Evolutionary conservation across 306 rosid species (phyloP).

Genomic region (Phaseolus lunatus): DNA sequence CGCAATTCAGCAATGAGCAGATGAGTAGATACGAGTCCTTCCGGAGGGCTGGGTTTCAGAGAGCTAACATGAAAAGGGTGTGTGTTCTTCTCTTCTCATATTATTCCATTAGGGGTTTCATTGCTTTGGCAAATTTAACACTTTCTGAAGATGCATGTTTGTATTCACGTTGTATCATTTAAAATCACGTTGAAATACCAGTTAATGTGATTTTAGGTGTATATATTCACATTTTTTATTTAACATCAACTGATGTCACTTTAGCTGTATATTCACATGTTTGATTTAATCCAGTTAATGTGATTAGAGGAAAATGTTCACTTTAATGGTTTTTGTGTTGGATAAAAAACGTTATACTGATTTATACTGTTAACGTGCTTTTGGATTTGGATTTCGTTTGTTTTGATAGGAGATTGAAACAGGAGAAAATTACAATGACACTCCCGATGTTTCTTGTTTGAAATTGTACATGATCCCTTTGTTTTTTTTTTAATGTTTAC

Average conservation of each 20-base stretch:
- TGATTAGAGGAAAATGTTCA: neutral
- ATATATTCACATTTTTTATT: neutral
- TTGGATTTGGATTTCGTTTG: neutral
- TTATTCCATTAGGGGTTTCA: neutral
- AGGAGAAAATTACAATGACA: neutral
- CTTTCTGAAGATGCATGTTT: too few relatives aligned
- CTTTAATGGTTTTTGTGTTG: neutral
- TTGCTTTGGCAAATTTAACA: neutral
- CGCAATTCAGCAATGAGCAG: conserved; percentile 87
- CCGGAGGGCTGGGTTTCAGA: conserved; percentile 95
- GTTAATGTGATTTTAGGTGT: neutral
- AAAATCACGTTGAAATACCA: neutral
- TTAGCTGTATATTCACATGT: neutral
- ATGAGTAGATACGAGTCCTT: conserved; percentile 96
- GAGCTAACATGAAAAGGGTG: conserved; percentile 91
- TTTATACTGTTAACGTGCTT: neutral
- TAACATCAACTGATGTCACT: neutral
- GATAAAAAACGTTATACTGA: neutral
- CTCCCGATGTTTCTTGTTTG: neutral
- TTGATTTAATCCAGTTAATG: neutral
- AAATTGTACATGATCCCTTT: neutral
- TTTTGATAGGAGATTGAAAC: conserved; percentile 6
- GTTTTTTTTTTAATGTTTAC: neutral
- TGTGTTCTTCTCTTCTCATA: neutral
- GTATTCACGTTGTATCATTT: too few relatives aligned